Conservation (phyloP, 75 land plant species). For the Sequoiadendron giganteum region DNA sequence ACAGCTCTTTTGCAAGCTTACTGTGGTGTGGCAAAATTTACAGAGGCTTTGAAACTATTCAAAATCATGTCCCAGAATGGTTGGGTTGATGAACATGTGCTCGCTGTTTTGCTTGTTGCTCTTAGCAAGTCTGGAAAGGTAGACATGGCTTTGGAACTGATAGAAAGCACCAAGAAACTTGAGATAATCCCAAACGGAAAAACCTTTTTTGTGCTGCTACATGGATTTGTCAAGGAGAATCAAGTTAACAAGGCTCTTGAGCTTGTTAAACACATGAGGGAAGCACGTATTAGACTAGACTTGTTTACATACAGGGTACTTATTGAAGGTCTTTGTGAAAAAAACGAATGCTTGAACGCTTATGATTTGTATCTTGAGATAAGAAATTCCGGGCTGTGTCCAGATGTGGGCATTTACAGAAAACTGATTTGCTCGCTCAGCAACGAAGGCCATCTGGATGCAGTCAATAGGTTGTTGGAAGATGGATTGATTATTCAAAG, state of each 20-base stretch:
- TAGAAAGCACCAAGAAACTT: constrained; percentile 28
- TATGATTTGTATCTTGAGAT: constrained; percentile 32
- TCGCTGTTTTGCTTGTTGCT: constrained; percentile 31
- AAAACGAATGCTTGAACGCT: constrained; percentile 32
- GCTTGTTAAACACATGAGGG: constrained; percentile 45
- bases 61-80: constrained; percentile 23
- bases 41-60: constrained; percentile 34
- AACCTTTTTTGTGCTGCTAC: constrained; percentile 40
- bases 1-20: constrained; percentile 47
- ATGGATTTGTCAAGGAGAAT: constrained; percentile 47
- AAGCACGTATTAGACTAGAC: constrained; percentile 24
- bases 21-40: constrained; percentile 39
- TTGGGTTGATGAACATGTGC: constrained; percentile 46
- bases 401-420: constrained; percentile 29
- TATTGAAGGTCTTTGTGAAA: constrained; percentile 48
- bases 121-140: constrained; percentile 54
- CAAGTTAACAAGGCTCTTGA: constrained; percentile 44
- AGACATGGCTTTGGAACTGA: constrained; percentile 40
- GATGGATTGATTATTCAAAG: background rate
- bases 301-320: constrained; percentile 36
- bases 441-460: constrained; percentile 18
- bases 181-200: constrained; percentile 35
- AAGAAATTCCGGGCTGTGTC: constrained; percentile 31
- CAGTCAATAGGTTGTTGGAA: constrained; percentile 7
- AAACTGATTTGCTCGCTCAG: constrained; percentile 26